Evolutionary conservation across 331 rosid species (phyloP).

Genomic region (Acacia concinna): DNA sequence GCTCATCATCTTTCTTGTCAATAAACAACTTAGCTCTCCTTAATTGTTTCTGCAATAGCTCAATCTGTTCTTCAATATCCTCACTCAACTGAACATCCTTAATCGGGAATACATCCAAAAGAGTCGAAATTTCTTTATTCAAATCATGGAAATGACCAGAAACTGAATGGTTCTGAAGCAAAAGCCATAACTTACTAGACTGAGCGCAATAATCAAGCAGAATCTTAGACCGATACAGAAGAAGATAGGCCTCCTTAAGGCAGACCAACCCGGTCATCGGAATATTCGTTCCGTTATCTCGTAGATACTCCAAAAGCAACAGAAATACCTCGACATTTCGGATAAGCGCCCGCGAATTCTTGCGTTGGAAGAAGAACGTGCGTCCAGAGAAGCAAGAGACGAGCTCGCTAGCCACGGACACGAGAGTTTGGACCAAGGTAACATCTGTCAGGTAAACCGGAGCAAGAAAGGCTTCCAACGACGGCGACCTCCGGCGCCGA

Average conservation of each 20-base stretch:
- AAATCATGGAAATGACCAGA: conserved; percentile 93
- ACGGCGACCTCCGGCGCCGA: conserved; percentile 90
- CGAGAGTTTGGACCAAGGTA: conserved; percentile 66
- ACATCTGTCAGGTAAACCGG: conserved; percentile 84
- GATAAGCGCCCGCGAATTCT: conserved; percentile 71
- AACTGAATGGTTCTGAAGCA: conserved; percentile 86
- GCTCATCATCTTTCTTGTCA: conserved; percentile 58
- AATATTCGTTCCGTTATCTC: conserved; percentile 39
- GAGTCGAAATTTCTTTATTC: conserved; percentile 83
- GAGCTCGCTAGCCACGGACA: conserved; percentile 55
- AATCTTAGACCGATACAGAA: conserved; percentile 76
- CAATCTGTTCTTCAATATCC: conserved; percentile 83
- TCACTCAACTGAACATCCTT: conserved; percentile 60
- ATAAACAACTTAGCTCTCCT: conserved; percentile 62
- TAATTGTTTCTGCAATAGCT: conserved; percentile 67
- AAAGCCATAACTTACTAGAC: conserved; percentile 87
- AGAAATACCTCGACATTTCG: conserved; percentile 66
- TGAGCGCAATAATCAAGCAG: conserved; percentile 81
- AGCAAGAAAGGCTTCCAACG: conserved; percentile 76
- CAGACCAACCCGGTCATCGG: conserved; percentile 73
- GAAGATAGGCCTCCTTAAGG: conserved; percentile 76
- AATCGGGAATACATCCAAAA: conserved; percentile 83
- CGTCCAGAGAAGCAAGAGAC: conserved; percentile 56
- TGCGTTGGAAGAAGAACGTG: conserved; percentile 62
- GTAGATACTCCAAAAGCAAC: conserved; percentile 62